Conservation (phyloP, 2,329 filamentous ascomycete genomes). For the Aspergillus tubingensis region DNA sequence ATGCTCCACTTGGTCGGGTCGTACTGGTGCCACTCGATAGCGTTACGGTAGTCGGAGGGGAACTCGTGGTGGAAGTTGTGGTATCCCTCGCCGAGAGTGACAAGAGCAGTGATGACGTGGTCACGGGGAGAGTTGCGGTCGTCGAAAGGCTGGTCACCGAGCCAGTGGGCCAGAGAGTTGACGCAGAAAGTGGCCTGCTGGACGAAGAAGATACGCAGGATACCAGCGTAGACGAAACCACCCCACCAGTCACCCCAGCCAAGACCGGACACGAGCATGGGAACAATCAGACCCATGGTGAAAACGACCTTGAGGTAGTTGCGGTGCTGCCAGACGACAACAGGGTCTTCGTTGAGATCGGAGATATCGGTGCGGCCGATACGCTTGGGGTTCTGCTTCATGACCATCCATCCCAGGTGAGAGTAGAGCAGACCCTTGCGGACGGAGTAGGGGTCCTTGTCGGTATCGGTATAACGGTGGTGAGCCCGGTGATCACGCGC, state of each 20-base stretch:
- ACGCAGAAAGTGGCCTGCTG: slow-evolving; percentile 93
- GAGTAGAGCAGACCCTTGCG: slow-evolving; percentile 84
- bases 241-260: slow-evolving; percentile 80
- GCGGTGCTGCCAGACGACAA: slow-evolving; percentile 85
- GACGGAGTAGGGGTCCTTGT: slow-evolving; percentile 89
- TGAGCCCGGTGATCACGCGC: slow-evolving; percentile 82
- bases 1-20: slow-evolving; percentile 91
- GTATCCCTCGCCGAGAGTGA: slow-evolving; percentile 85
- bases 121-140: slow-evolving; percentile 90
- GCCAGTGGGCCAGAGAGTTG: slow-evolving; percentile 88
- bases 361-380: slow-evolving; percentile 86
- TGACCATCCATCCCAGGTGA: slow-evolving; percentile 86
- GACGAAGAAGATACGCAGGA: slow-evolving; percentile 84
- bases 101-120: slow-evolving; percentile 80
- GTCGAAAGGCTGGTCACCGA: slow-evolving; percentile 89
- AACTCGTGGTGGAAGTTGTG: slow-evolving; percentile 98
- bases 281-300: slow-evolving; percentile 75
- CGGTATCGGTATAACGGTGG: slow-evolving; percentile 89
- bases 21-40: slow-evolving; percentile 88
- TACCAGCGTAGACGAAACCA: slow-evolving; percentile 81
- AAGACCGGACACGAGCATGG: slow-evolving; percentile 72
- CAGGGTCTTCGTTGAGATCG: slow-evolving; percentile 80
- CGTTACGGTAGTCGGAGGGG: slow-evolving; percentile 89
- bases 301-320: slow-evolving; percentile 81
- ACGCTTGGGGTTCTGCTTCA: slow-evolving; percentile 90